Evolutionary conservation across 2,329 filamentous ascomycete genomes (phyloP).

Genomic region (Fusarium kyushuense): DNA sequence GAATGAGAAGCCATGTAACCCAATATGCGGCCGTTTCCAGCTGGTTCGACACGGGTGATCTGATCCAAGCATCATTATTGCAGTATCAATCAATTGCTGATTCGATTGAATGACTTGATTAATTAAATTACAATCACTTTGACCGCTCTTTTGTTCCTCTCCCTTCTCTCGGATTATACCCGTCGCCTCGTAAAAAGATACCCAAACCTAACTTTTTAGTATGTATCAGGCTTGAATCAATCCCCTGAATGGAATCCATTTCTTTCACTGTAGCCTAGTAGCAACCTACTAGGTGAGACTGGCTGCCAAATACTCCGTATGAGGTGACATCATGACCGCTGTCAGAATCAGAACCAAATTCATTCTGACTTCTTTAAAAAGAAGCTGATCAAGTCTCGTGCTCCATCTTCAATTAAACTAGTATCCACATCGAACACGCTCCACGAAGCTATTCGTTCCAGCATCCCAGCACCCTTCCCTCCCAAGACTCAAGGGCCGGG

Average conservation of each 20-base stretch:
- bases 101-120: neutral
- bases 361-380: constrained; percentile 24
- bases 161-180: constrained; percentile 16
- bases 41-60: constrained; percentile 3
- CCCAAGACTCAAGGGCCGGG: neutral
- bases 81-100: neutral
- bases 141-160: constrained; percentile 31
- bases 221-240: constrained; percentile 14
- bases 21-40: constrained; percentile 33
- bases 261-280: neutral
- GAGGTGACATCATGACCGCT: constrained; percentile 34
- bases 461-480: constrained; percentile 7
- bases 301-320: neutral
- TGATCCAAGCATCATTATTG: constrained; percentile 1
- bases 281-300: neutral
- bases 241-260: constrained; percentile 13
- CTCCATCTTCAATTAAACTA: constrained; percentile 36
- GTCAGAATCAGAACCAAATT: constrained; percentile 1
- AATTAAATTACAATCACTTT: constrained; percentile 11
- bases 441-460: constrained; percentile 31
- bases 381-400: constrained; percentile 25
- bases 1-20: constrained; percentile 30
- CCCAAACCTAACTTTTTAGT: constrained; percentile 12
- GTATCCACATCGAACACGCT: constrained; percentile 43
- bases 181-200: constrained; percentile 8